Conservation (phyloP, 441 rosid species). For the Macaranga tanarius region DNA sequence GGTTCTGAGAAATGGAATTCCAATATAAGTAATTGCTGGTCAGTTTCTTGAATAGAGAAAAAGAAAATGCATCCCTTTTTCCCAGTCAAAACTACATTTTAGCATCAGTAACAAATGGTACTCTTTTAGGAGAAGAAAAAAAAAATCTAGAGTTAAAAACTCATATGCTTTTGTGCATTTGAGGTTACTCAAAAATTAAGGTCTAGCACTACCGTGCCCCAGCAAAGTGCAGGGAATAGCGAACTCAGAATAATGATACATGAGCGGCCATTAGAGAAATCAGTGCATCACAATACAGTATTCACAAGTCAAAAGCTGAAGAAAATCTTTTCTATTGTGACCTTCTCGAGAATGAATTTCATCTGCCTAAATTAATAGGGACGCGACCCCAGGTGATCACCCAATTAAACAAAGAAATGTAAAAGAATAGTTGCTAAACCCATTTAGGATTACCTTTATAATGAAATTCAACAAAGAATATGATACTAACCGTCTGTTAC, state of each 20-base stretch:
- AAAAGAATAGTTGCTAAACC: neutral
- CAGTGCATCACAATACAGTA: neutral
- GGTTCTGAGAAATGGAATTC: slow-evolving; percentile 59
- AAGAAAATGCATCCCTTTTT: neutral
- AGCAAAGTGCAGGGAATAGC: neutral
- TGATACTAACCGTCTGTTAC: slow-evolving; percentile 85
- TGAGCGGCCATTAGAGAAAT: neutral
- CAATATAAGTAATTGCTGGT: neutral
- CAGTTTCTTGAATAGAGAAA: slow-evolving; percentile 5
- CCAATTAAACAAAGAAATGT: neutral
- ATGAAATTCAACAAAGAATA: neutral
- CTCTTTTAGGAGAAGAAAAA: neutral
- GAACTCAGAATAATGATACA: slow-evolving; percentile 6
- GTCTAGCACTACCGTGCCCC: neutral
- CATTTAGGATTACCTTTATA: neutral
- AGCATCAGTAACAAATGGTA: neutral
- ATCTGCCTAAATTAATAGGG: slow-evolving; percentile 3
- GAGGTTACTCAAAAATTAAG: neutral
- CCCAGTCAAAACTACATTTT: slow-evolving; percentile 9
- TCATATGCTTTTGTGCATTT: neutral
- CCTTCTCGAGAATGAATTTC: neutral
- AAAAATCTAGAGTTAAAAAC: neutral
- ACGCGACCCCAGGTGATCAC: slow-evolving; percentile 5
- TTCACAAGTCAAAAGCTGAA: neutral
- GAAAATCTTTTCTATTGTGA: neutral